A percentile compares a stretch with the other conserved stretches of the same genome.
Evolutionary conservation across 2,329 filamentous ascomycete species (phyloP).

Genomic region (Pseudogymnoascus sp.): DNA sequence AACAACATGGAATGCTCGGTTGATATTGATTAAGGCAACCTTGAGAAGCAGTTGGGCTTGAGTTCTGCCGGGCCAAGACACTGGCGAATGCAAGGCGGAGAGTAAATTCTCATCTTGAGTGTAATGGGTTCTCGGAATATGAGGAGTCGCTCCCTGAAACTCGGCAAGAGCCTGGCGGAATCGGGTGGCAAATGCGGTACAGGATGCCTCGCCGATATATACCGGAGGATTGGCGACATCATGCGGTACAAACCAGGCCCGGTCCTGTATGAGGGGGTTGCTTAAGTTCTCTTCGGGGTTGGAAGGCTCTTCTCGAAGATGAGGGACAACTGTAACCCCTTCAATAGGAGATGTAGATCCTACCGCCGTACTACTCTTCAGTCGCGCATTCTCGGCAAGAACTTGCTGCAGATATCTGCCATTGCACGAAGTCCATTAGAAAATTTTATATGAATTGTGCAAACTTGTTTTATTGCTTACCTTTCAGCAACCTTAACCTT

Average conservation of each 20-base stretch:
- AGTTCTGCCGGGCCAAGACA: constrained; percentile 33
- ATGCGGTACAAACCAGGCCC: constrained; percentile 30
- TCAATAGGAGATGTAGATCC: constrained; percentile 7
- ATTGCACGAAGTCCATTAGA: background rate
- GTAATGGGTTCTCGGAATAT: constrained; percentile 29
- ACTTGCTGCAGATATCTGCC: constrained; percentile 11
- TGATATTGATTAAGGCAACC: constrained; percentile 34
- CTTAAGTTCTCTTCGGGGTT: constrained; percentile 25
- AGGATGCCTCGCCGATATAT: constrained; percentile 30
- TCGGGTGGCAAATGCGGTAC: constrained; percentile 31
- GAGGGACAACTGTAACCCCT: background rate
- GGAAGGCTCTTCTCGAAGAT: constrained; percentile 24
- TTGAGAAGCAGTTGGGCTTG: constrained; percentile 32
- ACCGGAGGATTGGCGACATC: constrained; percentile 28
- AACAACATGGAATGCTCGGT: constrained; percentile 35
- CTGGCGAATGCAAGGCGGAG: constrained; percentile 24
- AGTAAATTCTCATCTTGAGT: constrained; percentile 11
- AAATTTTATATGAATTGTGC: background rate
- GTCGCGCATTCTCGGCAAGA: constrained; percentile 1
- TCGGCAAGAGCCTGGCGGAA: constrained; percentile 27
- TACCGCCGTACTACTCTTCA: constrained; percentile 18
- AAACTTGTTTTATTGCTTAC: background rate
- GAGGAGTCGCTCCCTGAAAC: constrained; percentile 17
- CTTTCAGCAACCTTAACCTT: background rate
- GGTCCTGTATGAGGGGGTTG: constrained; percentile 30